phyloP scores from a whole-genome alignment of 306 rosid genomes.

The Boehmeria nivea region DNA sequence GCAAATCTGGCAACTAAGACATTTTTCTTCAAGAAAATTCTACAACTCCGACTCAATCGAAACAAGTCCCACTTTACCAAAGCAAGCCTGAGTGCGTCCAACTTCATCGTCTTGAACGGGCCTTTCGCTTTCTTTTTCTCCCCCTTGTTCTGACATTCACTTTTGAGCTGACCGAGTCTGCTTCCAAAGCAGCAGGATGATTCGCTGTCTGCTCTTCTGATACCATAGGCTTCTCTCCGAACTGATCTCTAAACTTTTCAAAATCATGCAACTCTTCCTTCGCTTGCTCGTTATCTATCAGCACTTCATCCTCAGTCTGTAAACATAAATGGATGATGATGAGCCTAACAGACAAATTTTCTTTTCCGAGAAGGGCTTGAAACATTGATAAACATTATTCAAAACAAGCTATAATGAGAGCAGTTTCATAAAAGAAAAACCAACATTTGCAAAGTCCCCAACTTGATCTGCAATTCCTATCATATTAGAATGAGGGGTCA shows the following conservation, averaged over 20 bases:
- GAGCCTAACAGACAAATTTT: background rate
- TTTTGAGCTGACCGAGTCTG: conserved; percentile 21
- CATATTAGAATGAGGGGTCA: conserved; percentile 27
- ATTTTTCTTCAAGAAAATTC: background rate
- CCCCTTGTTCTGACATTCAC: conserved; percentile 24
- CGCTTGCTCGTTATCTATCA: conserved; percentile 25
- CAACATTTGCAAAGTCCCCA: conserved; percentile 39
- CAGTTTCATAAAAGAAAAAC: conserved; percentile 26
- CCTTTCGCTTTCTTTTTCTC: conserved; percentile 43
- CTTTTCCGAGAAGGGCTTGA: too few relatives aligned
- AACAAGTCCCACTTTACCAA: background rate
- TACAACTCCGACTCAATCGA: background rate
- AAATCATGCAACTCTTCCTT: conserved; percentile 42
- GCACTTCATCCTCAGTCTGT: conserved; percentile 36
- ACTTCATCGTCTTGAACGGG: conserved; percentile 23
- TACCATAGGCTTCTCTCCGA: conserved; percentile 27
- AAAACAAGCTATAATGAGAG: background rate
- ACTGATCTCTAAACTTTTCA: conserved; percentile 33
- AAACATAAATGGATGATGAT: conserved; percentile 6
- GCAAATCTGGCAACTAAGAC: too few relatives aligned
- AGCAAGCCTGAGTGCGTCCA: conserved; percentile 12
- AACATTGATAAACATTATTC: background rate
- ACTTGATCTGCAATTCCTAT: conserved; percentile 25
- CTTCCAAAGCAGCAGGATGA: conserved; percentile 28
- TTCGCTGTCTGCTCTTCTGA: conserved; percentile 29